A percentile compares a stretch with the other conserved stretches of the same genome.
These are phyloP conservation scores for Alopecurus myosuroides DNA, from an alignment of 176 grass and related monocot species.

Conservation along the genomic window DNA sequence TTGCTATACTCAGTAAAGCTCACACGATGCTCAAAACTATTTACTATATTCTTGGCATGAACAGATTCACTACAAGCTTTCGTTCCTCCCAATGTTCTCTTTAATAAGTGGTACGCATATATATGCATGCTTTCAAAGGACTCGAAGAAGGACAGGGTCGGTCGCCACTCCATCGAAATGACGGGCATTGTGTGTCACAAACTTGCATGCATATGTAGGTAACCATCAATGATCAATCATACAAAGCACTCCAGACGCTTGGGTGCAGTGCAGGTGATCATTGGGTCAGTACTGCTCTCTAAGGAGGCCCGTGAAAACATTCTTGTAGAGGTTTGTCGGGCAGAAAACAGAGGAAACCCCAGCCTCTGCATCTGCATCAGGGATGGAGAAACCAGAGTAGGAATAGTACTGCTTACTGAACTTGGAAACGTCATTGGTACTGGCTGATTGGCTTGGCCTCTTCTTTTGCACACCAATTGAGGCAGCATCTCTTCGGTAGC, in stretches of 20 bases:
- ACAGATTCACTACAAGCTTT: slow-evolving; percentile 9
- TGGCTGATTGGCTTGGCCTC: background rate
- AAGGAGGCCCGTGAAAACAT: background rate
- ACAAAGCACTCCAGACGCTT: background rate
- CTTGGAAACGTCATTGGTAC: background rate
- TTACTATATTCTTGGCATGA: slow-evolving; percentile 1
- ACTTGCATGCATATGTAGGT: background rate
- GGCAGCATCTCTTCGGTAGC: background rate
- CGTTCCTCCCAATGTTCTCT: slow-evolving; percentile 12
- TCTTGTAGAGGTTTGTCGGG: background rate
- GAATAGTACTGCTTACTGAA: too few species aligned
- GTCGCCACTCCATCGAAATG: too few species aligned
- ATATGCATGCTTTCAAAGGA: background rate
- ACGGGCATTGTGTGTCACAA: background rate
- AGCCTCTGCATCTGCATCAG: too few species aligned
- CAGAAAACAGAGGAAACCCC: background rate
- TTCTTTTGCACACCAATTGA: background rate
- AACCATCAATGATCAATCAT: background rate
- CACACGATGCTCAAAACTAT: background rate
- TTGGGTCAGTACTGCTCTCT: background rate
- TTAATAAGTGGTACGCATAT: background rate
- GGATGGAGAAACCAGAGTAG: too few species aligned
- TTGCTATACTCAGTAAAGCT: slow-evolving; percentile 35
- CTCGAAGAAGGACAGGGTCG: background rate
- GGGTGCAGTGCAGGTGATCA: background rate